Evolutionary conservation across 2,329 filamentous ascomycete species (phyloP).

Genomic region (Plectosphaerella cucumerina): DNA sequence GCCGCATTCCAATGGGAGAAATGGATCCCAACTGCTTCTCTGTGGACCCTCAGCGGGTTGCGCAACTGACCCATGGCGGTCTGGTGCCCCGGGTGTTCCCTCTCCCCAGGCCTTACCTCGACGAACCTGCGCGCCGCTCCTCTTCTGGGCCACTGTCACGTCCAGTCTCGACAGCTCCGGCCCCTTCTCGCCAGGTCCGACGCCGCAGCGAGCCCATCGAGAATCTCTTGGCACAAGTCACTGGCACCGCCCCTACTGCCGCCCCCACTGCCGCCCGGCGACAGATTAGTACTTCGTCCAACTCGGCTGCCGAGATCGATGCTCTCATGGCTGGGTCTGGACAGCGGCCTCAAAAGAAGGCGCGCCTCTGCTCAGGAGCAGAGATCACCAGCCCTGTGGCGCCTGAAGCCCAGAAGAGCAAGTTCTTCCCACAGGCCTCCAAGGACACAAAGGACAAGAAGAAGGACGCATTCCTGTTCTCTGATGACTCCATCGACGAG

Average conservation of each 20-base stretch:
- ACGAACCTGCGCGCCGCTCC: slow-evolving; percentile 31
- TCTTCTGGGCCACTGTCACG: slow-evolving; percentile 53
- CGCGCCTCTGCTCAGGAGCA: slow-evolving; percentile 46
- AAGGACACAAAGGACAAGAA: slow-evolving; percentile 23
- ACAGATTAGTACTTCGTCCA: slow-evolving; percentile 1
- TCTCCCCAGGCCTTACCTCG: slow-evolving; percentile 53
- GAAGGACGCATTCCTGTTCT: slow-evolving; percentile 42
- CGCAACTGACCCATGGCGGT: slow-evolving; percentile 44
- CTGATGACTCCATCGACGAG: slow-evolving; percentile 55
- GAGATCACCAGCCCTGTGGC: slow-evolving; percentile 18
- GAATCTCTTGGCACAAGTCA: slow-evolving; percentile 30
- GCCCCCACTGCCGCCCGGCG: slow-evolving; percentile 5
- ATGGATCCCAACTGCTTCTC: slow-evolving; percentile 60
- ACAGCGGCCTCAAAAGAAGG: slow-evolving; percentile 50
- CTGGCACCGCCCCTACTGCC: not conserved
- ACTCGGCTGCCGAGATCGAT: slow-evolving; percentile 9
- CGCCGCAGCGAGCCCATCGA: slow-evolving; percentile 49
- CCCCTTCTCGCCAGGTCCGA: slow-evolving; percentile 35
- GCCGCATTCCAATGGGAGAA: slow-evolving; percentile 54
- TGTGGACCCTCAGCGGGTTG: slow-evolving; percentile 43
- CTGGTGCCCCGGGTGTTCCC: slow-evolving; percentile 53
- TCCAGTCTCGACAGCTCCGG: slow-evolving; percentile 23
- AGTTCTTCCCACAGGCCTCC: slow-evolving; percentile 41
- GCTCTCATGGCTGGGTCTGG: slow-evolving; percentile 7
- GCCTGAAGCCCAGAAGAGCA: slow-evolving; percentile 41